Evolutionary conservation across 2,329 filamentous ascomycete genomes (phyloP).

Genomic region (Colletotrichum magnum): DNA sequence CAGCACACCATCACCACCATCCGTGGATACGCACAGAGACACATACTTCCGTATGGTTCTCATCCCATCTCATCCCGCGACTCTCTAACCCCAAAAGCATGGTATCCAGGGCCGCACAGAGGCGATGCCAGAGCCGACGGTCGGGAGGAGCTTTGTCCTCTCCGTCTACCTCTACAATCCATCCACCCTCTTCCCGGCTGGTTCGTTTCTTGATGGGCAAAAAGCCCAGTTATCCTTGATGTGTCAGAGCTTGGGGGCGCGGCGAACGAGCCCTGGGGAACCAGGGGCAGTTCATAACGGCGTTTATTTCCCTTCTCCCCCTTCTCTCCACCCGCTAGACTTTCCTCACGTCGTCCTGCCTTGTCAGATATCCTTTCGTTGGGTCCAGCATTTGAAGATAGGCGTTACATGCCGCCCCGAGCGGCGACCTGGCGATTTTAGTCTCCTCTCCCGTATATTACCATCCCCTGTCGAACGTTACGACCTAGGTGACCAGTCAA

Average conservation of each 20-base stretch:
- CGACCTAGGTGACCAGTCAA: not conserved
- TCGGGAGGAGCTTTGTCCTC: slow-evolving; percentile 15
- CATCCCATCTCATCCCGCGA: slow-evolving; percentile 22
- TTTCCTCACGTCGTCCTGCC: not conserved
- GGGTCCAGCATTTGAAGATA: not conserved
- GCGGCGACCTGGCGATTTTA: slow-evolving; percentile 21
- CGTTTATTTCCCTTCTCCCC: slow-evolving; percentile 3
- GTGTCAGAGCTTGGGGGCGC: slow-evolving; percentile 14
- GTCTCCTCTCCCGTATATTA: not conserved
- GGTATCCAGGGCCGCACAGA: not conserved
- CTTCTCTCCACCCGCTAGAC: not conserved
- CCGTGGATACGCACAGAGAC: not conserved
- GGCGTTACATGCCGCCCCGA: slow-evolving; percentile 16
- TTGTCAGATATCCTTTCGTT: not conserved
- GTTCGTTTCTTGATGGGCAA: slow-evolving; percentile 9
- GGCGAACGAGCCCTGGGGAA: slow-evolving; percentile 24
- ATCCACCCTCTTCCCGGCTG: not conserved
- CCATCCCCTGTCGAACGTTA: not conserved
- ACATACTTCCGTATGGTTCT: not conserved
- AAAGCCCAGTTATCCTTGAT: slow-evolving; percentile 33
- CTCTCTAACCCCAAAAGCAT: slow-evolving; percentile 4
- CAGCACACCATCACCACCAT: not conserved
- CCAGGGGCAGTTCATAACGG: slow-evolving; percentile 25
- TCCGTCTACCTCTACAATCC: not conserved
- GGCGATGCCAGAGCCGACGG: not conserved